A percentile compares a stretch with the other conserved stretches of the same genome.
Conservation (phyloP, 768 basidiomycete genomes). For the Collybiopsis luxurians region DNA sequence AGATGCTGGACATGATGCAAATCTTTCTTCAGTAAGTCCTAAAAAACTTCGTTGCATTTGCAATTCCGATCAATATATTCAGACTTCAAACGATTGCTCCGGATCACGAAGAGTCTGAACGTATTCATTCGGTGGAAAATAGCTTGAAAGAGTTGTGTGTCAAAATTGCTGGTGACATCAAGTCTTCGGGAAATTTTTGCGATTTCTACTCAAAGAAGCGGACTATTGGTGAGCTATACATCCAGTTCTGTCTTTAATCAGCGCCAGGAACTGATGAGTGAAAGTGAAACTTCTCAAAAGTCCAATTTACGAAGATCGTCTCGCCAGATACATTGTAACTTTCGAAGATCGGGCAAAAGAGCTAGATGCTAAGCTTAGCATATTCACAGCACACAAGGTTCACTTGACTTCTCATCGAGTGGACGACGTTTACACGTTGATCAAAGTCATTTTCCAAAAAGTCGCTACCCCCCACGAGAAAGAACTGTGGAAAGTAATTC, state of each 20-base stretch:
- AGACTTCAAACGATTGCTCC: constrained; percentile 30
- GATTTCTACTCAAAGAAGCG: constrained; percentile 24
- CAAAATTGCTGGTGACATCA: constrained; percentile 25
- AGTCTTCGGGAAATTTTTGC: constrained; percentile 29
- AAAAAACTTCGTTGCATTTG: neutral
- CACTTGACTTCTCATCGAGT: constrained; percentile 9
- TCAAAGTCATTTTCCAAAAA: neutral
- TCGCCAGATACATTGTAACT: constrained; percentile 18
- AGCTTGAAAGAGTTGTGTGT: constrained; percentile 26
- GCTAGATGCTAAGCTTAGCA: constrained; percentile 24
- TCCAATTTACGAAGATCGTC: constrained; percentile 23
- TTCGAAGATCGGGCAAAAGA: constrained; percentile 23
- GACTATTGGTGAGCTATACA: constrained; percentile 12
- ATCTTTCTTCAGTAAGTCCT: constrained; percentile 30
- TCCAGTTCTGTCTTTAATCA: too few species aligned
- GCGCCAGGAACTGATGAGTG: too few species aligned
- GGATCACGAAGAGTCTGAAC: constrained; percentile 20
- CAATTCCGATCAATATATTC: neutral
- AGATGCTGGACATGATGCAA: constrained; percentile 40
- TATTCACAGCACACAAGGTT: constrained; percentile 24
- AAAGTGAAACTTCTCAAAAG: constrained; percentile 31
- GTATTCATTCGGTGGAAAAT: constrained; percentile 28
- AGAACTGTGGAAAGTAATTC: neutral
- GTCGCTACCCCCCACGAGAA: neutral
- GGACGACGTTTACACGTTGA: neutral